Conservation (phyloP, 192 early-diverging fungal genomes). For the Obelidium mucronatum region DNA sequence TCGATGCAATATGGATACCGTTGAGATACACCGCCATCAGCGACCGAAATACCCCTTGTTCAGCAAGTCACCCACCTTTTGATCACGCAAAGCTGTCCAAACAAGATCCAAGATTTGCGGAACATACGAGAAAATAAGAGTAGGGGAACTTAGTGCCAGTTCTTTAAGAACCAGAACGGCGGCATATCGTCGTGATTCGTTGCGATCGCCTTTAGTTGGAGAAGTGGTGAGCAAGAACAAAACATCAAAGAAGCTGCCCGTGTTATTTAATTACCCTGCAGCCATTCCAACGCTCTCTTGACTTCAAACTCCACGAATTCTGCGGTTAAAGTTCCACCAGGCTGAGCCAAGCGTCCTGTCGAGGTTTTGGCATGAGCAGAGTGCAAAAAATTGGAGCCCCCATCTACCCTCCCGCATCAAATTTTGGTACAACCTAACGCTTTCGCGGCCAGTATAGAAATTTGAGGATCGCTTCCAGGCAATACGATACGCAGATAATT, state of each 20-base stretch:
- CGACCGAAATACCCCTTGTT: neutral
- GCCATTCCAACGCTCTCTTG: constrained; percentile 83
- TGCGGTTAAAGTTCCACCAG: constrained; percentile 72
- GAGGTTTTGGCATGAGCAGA: no score
- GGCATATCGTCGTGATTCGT: constrained; percentile 79
- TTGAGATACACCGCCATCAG: neutral
- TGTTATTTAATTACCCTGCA: constrained; percentile 66
- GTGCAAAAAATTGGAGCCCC: no score
- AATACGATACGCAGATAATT: constrained; percentile 83
- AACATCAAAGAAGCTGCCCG: constrained; percentile 1
- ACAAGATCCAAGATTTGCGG: constrained; percentile 83
- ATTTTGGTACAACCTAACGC: constrained; percentile 73
- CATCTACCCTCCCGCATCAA: no score
- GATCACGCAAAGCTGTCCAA: constrained; percentile 84
- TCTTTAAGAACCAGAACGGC: constrained; percentile 81
- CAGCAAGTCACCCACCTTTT: constrained; percentile 64
- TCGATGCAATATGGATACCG: neutral
- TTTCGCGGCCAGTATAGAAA: constrained; percentile 75
- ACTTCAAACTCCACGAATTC: constrained; percentile 88
- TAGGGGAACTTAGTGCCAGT: constrained; percentile 78
- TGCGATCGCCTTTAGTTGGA: constrained; percentile 74
- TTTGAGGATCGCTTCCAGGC: constrained; percentile 74
- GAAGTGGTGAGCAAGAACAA: neutral
- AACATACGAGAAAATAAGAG: constrained; percentile 83
- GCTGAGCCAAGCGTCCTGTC: constrained; percentile 67